Base-by-base conservation (phyloP, 148 eudicot genomes). In the Fagopyrum esculentum region DNA sequence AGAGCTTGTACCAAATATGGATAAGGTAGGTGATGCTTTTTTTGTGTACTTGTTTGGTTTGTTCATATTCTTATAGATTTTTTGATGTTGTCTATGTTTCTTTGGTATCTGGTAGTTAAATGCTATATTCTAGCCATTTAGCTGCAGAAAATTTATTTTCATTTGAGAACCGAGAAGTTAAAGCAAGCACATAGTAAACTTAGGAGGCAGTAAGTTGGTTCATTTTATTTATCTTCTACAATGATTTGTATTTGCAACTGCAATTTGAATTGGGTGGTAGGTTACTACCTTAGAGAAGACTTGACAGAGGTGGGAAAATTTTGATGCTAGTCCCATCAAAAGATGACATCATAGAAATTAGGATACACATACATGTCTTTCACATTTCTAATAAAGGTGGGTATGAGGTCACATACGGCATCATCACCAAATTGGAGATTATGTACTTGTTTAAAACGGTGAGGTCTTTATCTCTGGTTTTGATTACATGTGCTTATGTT, bases 1-100 rank as follows among this genome's bases (percentile, higher is more conserved):
- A 82, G 97, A 93, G 69, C 89, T 93, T 57, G 98, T 93, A 73
- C 98, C 98, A 74, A 93, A 93, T 79, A 93, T 93, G 98, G 98
- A 93, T 51, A 93, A 91, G 89, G 98, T 93, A 78, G 7, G 70
- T 13, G 26, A 17, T 71, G 16, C 46, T 64, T 45, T 15, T 15
- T 77, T 26, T 29, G 6, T 77, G 6, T 45, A 7, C n/a, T 77
- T 51, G 8, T 46, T 73, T 45, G 68, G 29, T 76, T 30, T 56
- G 50, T 12, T 69, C 66, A 50, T 63, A 56, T 19, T 43, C 64
- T 57, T 19, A 57, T 77, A 4, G 2, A 29, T 11, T 30, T 11
- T 29, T 63, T 61, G 6, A 63, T 63, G 43, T 63, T 57, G 16
- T 63, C 16, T 63, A 12, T 43, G 45, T 11, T 30, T 29, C 69